Evolutionary conservation across 495 filamentous ascomycete species (phyloP).

Genomic region (Penicillium canariense): DNA sequence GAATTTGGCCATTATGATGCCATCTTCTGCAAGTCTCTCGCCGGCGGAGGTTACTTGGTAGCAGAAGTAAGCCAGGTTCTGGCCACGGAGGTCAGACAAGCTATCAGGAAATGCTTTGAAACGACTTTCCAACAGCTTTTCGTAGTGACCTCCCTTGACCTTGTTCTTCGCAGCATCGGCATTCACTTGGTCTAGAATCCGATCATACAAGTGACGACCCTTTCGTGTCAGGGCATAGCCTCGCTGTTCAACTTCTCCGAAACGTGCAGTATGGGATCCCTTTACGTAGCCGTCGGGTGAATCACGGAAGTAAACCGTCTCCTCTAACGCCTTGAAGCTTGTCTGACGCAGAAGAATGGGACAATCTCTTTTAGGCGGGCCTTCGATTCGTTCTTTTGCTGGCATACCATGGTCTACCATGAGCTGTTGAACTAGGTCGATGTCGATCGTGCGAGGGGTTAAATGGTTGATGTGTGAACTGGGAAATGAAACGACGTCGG

Average conservation of each 20-base stretch:
- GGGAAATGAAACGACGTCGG: conserved; percentile 42
- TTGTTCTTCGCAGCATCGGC: conserved; percentile 7
- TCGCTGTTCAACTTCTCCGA: conserved; percentile 46
- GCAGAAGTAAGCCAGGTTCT: conserved; percentile 33
- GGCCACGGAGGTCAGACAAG: conserved; percentile 21
- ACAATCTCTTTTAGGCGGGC: conserved; percentile 34
- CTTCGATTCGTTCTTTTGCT: conserved; percentile 42
- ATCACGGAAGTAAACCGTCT: conserved; percentile 34
- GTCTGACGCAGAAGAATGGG: conserved; percentile 43
- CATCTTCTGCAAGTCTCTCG: conserved; percentile 7
- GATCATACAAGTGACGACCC: conserved; percentile 40
- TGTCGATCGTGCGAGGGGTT: conserved; percentile 45
- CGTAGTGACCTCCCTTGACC: conserved; percentile 10
- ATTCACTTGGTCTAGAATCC: conserved; percentile 30
- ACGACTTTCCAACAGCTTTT: conserved; percentile 17
- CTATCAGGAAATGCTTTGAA: conserved; percentile 36
- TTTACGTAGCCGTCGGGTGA: conserved; percentile 13
- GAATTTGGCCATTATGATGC: background rate
- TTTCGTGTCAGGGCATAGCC: conserved; percentile 39
- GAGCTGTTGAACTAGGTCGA: conserved; percentile 33
- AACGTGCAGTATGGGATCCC: conserved; percentile 41
- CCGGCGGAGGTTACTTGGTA: conserved; percentile 20
- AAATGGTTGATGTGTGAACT: conserved; percentile 47
- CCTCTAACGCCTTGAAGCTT: conserved; percentile 43
- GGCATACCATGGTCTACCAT: conserved; percentile 36